phyloP scores from a whole-genome alignment of 371 early-diverging fungal genomes.

The Apophysomyces elegans region DNA sequence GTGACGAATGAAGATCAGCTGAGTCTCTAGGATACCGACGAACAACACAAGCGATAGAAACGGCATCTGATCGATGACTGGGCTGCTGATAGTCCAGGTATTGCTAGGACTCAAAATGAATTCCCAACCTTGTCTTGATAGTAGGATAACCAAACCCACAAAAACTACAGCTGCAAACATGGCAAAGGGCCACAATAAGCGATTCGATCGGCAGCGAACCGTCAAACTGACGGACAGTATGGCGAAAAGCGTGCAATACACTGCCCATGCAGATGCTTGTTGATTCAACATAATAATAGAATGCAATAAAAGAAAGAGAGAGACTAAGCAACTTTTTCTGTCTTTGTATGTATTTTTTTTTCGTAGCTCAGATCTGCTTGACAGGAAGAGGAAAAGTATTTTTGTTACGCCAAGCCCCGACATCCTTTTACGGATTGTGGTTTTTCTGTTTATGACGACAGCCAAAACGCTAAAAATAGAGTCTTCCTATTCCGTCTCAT shows the following conservation, averaged over 20 bases:
- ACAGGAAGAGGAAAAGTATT: too few relatives aligned
- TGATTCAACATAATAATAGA: slow-evolving; percentile 25
- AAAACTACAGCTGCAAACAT: slow-evolving; percentile 16
- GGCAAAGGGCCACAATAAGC: slow-evolving; percentile 34
- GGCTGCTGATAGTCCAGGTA: slow-evolving; percentile 22
- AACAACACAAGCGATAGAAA: slow-evolving; percentile 34
- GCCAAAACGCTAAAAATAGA: too few relatives aligned
- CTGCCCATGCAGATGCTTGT: slow-evolving; percentile 38
- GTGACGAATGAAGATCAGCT: slow-evolving; percentile 32
- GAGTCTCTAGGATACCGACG: slow-evolving; percentile 28
- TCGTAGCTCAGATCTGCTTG: too few relatives aligned
- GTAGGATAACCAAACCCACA: slow-evolving; percentile 18
- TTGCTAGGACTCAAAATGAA: slow-evolving; percentile 13
- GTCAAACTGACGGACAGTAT: slow-evolving; percentile 19
- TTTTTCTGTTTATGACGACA: too few relatives aligned
- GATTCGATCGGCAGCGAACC: slow-evolving; percentile 25
- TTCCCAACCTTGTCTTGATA: slow-evolving; percentile 11
- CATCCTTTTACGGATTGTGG: too few relatives aligned
- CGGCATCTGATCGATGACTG: slow-evolving; percentile 27
- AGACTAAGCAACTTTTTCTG: not conserved
- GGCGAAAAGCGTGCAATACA: slow-evolving; percentile 32
- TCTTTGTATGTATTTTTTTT: too few relatives aligned
- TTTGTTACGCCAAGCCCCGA: too few relatives aligned
- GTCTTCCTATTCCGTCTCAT: too few relatives aligned
- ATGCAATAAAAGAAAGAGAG: slow-evolving; percentile 1